These are phyloP conservation scores for Teunomyces funiuensis DNA, from an alignment of 805 yeast genomes.

Conservation along the genomic window DNA sequence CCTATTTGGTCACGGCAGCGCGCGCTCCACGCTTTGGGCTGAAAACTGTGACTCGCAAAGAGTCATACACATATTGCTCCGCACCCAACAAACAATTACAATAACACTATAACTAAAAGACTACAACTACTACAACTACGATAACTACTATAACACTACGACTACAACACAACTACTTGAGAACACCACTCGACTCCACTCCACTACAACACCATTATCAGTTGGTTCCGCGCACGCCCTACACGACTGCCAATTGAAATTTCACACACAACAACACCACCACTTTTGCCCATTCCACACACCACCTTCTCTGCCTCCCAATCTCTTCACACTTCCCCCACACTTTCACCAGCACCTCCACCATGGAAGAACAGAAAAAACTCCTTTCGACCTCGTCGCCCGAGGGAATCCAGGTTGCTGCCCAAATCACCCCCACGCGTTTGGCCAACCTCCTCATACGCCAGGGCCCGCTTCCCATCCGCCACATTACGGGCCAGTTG, in stretches of 20 bases:
- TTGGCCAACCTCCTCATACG: slow-evolving; percentile 64
- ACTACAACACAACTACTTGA: background rate
- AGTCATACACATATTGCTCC: background rate
- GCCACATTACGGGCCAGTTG: slow-evolving; percentile 81
- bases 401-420: slow-evolving; percentile 83
- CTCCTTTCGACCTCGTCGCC: slow-evolving; percentile 76
- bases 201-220: background rate
- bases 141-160: background rate
- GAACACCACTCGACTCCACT: background rate
- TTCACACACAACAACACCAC: background rate
- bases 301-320: background rate
- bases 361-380: slow-evolving; percentile 13
- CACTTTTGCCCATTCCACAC: background rate
- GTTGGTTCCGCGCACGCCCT: background rate
- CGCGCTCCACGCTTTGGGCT: background rate
- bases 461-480: slow-evolving; percentile 87
- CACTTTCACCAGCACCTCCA: background rate
- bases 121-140: background rate
- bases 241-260: background rate
- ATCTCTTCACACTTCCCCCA: background rate
- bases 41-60: slow-evolving; percentile 2
- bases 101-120: background rate
- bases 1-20: slow-evolving; percentile 4
- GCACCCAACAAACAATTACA: background rate
- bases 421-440: slow-evolving; percentile 77